A percentile compares a stretch with the other conserved stretches of the same genome.
phyloP scores from a whole-genome alignment of 2,329 filamentous ascomycete genomes.

The Cladosporium sp. region DNA sequence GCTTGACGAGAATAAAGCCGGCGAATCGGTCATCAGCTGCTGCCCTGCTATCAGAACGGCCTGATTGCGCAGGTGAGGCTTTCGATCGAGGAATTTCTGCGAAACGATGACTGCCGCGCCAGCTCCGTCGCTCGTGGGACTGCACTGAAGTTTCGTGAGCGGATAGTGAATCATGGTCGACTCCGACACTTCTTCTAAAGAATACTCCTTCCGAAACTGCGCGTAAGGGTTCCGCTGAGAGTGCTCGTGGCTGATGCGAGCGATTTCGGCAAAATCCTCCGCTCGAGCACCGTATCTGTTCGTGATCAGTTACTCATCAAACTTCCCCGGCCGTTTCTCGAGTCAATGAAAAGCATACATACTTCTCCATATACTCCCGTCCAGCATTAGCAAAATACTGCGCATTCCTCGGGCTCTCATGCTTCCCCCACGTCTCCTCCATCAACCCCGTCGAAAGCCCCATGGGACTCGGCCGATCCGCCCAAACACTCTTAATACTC shows the following conservation, averaged over 20 bases:
- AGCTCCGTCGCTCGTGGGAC: conserved; percentile 88
- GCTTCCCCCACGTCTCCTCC: conserved; percentile 24
- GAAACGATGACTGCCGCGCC: conserved; percentile 87
- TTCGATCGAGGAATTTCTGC: conserved; percentile 77
- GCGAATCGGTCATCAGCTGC: conserved; percentile 74
- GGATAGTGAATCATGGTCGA: conserved; percentile 76
- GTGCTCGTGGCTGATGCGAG: conserved; percentile 86
- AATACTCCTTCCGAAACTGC: conserved; percentile 90
- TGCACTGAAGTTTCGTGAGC: conserved; percentile 96
- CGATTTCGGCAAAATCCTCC: conserved; percentile 85
- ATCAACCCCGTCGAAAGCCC: conserved; percentile 64
- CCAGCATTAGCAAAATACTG: conserved; percentile 98
- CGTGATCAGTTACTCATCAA: not conserved
- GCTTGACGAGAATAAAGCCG: conserved; percentile 70
- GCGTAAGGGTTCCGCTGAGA: conserved; percentile 90
- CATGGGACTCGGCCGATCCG: conserved; percentile 76
- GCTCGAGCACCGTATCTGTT: conserved; percentile 65
- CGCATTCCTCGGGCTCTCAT: conserved; percentile 24
- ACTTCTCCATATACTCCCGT: conserved; percentile 88
- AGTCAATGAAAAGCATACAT: conserved; percentile 1
- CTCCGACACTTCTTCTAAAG: conserved; percentile 71
- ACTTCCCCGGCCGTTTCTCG: no score
- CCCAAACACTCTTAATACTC: conserved; percentile 73
- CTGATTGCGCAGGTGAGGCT: conserved; percentile 73
- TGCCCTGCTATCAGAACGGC: conserved; percentile 89